phyloP scores from a whole-genome alignment of 441 rosid genomes.

The Macaranga tanarius region DNA sequence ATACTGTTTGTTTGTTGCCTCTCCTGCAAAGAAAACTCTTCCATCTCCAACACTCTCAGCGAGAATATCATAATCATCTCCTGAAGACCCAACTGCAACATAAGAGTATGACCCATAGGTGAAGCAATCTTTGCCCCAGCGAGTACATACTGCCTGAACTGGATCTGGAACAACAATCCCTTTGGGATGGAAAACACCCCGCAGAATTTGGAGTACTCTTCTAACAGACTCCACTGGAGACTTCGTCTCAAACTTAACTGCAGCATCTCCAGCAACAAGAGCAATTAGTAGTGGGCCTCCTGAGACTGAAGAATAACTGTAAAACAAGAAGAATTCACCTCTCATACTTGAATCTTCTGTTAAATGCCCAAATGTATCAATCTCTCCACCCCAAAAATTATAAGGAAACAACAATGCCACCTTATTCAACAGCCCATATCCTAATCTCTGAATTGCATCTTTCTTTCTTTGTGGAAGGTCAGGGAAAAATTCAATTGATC shows the following conservation, averaged over 20 bases:
- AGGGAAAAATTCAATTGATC: slow-evolving; percentile 62
- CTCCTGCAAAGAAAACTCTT: slow-evolving; percentile 91
- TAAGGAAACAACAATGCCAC: slow-evolving; percentile 82
- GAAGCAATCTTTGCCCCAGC: slow-evolving; percentile 92
- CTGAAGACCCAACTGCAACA: slow-evolving; percentile 90
- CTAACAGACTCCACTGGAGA: slow-evolving; percentile 83
- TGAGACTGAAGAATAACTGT: slow-evolving; percentile 82
- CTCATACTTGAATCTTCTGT: slow-evolving; percentile 68
- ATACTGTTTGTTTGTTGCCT: slow-evolving; percentile 88
- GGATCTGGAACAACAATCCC: slow-evolving; percentile 95
- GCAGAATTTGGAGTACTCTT: slow-evolving; percentile 61
- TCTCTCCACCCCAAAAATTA: slow-evolving; percentile 87
- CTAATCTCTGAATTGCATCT: slow-evolving; percentile 75
- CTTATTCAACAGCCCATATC: slow-evolving; percentile 80
- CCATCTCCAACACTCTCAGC: slow-evolving; percentile 91
- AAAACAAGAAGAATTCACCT: slow-evolving; percentile 88
- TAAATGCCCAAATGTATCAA: slow-evolving; percentile 84
- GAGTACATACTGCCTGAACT: slow-evolving; percentile 78
- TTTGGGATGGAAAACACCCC: slow-evolving; percentile 79
- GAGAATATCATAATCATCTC: slow-evolving; percentile 85
- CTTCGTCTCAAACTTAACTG: slow-evolving; percentile 67
- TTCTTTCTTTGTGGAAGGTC: slow-evolving; percentile 81
- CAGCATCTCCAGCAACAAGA: slow-evolving; percentile 89
- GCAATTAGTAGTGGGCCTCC: slow-evolving; percentile 90
- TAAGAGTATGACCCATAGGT: slow-evolving; percentile 80